Percentiles rank a stretch among this genome's conserved stretches.
phyloP scores from a whole-genome alignment of 75 land plant species.

The Gnetum montanum region DNA sequence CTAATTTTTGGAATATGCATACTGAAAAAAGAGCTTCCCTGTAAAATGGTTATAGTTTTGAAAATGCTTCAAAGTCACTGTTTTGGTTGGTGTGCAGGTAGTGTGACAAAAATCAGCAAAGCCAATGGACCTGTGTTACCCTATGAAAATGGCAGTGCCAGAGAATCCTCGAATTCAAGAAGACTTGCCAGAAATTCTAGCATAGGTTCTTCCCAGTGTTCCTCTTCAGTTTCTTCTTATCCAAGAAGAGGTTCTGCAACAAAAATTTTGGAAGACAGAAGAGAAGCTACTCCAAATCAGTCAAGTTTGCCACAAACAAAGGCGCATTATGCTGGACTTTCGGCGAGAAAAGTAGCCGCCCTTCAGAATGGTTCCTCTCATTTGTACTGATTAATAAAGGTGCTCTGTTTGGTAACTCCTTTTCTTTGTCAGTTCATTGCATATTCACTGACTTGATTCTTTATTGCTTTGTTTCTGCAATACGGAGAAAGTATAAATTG shows the following conservation, averaged over 20 bases:
- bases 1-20: not conserved
- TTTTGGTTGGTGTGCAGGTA: slow-evolving; percentile 10
- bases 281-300: slow-evolving; percentile 8
- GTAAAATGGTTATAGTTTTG: not conserved
- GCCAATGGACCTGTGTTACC: slow-evolving; percentile 49
- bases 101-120: slow-evolving; percentile 62
- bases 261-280: slow-evolving; percentile 12
- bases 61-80: not conserved
- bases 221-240: slow-evolving; percentile 19
- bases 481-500: not conserved
- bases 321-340: slow-evolving; percentile 23
- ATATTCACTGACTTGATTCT: slow-evolving; percentile 6
- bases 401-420: not conserved
- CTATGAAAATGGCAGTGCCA: slow-evolving; percentile 32
- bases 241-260: slow-evolving; percentile 8
- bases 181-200: slow-evolving; percentile 33
- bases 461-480: slow-evolving; percentile 2
- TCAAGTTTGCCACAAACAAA: slow-evolving; percentile 30
- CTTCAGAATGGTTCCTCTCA: slow-evolving; percentile 40
- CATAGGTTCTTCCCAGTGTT: slow-evolving; percentile 13
- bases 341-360: slow-evolving; percentile 34
- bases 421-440: not conserved
- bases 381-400: slow-evolving; percentile 35
- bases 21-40: not conserved
- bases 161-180: slow-evolving; percentile 58